phyloP scores from a whole-genome alignment of 192 early-diverging fungal species.

The Entophlyctis luteolus region DNA sequence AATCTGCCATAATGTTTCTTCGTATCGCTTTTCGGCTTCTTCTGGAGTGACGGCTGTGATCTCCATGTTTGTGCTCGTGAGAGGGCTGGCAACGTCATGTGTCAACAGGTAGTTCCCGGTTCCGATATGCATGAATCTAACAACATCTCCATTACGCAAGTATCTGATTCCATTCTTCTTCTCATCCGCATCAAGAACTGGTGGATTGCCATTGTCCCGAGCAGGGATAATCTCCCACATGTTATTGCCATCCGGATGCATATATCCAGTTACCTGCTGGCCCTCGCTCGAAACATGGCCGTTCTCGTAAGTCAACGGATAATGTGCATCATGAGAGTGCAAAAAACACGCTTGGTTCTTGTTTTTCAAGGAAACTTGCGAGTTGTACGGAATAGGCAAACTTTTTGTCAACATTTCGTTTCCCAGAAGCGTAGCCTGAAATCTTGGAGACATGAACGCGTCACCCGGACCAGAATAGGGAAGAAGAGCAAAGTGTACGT shows the following conservation, averaged over 20 bases:
- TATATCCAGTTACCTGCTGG: conserved; percentile 78
- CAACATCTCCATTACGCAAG: conserved; percentile 54
- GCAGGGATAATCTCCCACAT: conserved; percentile 60
- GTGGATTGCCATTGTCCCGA: too few relatives aligned
- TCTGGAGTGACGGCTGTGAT: conserved; percentile 55
- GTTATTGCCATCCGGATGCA: conserved; percentile 83
- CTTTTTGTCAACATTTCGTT: conserved; percentile 65
- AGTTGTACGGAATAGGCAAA: conserved; percentile 68
- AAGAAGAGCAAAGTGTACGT: conserved; percentile 85
- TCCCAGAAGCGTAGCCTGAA: conserved; percentile 79
- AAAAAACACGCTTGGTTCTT: conserved; percentile 69
- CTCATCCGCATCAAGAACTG: conserved; percentile 21
- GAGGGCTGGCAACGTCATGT: conserved; percentile 75
- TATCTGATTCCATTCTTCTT: conserved; percentile 42
- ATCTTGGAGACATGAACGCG: conserved; percentile 83
- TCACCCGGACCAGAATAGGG: conserved; percentile 83
- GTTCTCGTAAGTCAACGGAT: conserved; percentile 90
- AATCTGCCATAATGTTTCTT: conserved; percentile 55
- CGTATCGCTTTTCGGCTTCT: conserved; percentile 42
- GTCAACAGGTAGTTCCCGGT: conserved; percentile 62
- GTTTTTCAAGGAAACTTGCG: conserved; percentile 78
- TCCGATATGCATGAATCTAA: conserved; percentile 58
- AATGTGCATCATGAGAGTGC: conserved; percentile 72
- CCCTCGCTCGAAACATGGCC: conserved; percentile 82
- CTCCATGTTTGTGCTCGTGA: conserved; percentile 78